These are phyloP conservation scores for Uronychia binucleata DNA, from an alignment of 73 alveolate genomes.

Conservation along the genomic window DNA sequence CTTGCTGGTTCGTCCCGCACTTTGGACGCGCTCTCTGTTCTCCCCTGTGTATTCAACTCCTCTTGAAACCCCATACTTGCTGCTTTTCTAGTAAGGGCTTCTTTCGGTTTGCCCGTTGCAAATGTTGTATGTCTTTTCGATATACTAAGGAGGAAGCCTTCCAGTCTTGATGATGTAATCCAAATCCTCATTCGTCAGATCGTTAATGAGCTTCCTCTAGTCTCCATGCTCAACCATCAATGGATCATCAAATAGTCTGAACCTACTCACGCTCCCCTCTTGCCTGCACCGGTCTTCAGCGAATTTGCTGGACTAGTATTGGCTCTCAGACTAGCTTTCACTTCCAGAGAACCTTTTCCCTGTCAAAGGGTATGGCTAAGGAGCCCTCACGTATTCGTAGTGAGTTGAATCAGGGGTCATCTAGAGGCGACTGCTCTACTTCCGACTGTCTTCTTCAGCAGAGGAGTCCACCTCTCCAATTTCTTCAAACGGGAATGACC, in stretches of 20 bases:
- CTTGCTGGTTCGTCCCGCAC: neutral
- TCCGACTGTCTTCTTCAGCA: neutral
- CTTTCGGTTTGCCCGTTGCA: neutral
- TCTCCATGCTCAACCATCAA: neutral
- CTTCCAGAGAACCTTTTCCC: no score
- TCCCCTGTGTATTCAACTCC: no score
- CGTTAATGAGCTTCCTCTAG: neutral
- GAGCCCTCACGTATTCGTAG: neutral
- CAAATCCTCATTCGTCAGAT: neutral
- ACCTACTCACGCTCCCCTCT: neutral
- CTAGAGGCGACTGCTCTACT: neutral
- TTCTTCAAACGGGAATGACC: neutral
- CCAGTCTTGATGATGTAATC: neutral
- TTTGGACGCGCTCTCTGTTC: neutral
- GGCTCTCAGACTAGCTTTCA: no score
- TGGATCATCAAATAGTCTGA: neutral
- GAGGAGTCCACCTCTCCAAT: neutral
- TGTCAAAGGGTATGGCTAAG: neutral
- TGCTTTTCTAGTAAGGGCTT: neutral
- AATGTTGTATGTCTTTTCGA: neutral
- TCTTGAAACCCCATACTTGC: neutral
- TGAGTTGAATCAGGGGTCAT: neutral
- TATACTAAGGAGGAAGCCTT: neutral
- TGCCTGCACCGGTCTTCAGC: no score
- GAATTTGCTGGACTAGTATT: no score